Conservation (phyloP, 208 protist species). For the Acanthamoeba triangularis region DNA sequence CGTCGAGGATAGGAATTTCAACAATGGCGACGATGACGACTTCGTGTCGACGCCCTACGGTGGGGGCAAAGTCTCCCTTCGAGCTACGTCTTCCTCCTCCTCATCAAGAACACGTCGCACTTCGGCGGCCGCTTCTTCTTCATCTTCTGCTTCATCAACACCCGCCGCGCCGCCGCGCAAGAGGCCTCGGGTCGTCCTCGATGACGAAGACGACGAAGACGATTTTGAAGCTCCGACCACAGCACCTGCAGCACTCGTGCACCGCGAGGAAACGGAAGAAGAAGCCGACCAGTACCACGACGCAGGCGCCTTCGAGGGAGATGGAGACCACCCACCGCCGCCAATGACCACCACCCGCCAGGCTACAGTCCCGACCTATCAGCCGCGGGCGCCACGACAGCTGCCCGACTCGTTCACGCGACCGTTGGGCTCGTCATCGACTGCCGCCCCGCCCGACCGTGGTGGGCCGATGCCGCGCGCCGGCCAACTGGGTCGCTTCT, state of each 20-base stretch:
- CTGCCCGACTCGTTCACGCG: neutral
- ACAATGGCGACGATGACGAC: neutral
- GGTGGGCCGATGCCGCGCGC: neutral
- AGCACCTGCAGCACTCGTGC: too few relatives aligned
- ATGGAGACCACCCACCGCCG: neutral
- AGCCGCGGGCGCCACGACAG: neutral
- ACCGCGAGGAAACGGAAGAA: neutral
- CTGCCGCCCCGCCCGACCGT: neutral
- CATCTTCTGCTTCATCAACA: neutral
- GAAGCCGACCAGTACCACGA: neutral
- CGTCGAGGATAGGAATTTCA: neutral
- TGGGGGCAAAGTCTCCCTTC: neutral
- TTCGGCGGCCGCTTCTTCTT: too few relatives aligned
- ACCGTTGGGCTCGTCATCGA: neutral
- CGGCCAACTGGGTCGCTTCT: conserved; percentile 18
- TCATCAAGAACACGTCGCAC: neutral
- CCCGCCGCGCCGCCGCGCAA: neutral
- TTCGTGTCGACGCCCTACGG: neutral
- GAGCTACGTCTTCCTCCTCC: neutral
- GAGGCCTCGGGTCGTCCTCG: neutral
- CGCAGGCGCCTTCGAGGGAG: neutral
- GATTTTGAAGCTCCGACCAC: too few relatives aligned
- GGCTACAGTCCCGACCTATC: too few relatives aligned
- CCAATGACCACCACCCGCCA: too few relatives aligned
- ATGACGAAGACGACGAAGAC: neutral